Base-by-base conservation (phyloP, 1,284 basidiomycete species). In the Rhodotorula sp. region DNA sequence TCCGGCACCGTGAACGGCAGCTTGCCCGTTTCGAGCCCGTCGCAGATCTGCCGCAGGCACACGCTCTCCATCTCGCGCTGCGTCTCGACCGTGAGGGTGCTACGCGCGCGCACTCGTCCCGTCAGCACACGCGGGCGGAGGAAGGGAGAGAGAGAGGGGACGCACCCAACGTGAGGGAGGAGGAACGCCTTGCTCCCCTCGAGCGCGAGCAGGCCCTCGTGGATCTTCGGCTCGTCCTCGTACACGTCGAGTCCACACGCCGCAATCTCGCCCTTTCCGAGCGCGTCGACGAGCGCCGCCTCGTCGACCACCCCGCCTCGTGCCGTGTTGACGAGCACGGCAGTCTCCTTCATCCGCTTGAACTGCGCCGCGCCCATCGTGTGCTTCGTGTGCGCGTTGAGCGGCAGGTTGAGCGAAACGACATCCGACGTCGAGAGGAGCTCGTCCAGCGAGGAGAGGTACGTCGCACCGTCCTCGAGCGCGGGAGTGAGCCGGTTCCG, bases 291-390 rank as follows among this genome's bases (percentile, higher is more conserved):
- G 83, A 95, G 85, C 3, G 92, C 93, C 7, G 87, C 88, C 81
- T 96, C 92, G 76, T 95, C 91, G 57, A 96, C 87, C 36, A 96
- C 89, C 79, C 91, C 94, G 12, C 94, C 94, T 55, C 94, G 84
- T 32, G 94, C 93, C 3, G 94, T 96, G 81, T 96, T 97, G 77
- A 96, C 86, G 73, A 97, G 87, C 58, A 94, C 86, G 1, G 88
- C 86, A 13, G 90, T 90, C 66, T 87, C 87, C 85, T 91, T 95
- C 85, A 97, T 85, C 79, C 85, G 84, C 62, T 88, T 84, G 71
- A 97, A 94, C 85, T 90, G 88, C 75, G 86, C 86, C 80, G 90
- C 89, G 3, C 89, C 90, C 8, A 97, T 90, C 34, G 90, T 82
- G 4, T 88, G 87, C 64, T 88, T 86, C 17, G 94, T 97, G 59